A percentile compares a stretch with the other conserved stretches of the same genome.
Evolutionary conservation across 2,329 filamentous ascomycete species (phyloP).

Genomic region (Colletotrichum tanaceti): DNA sequence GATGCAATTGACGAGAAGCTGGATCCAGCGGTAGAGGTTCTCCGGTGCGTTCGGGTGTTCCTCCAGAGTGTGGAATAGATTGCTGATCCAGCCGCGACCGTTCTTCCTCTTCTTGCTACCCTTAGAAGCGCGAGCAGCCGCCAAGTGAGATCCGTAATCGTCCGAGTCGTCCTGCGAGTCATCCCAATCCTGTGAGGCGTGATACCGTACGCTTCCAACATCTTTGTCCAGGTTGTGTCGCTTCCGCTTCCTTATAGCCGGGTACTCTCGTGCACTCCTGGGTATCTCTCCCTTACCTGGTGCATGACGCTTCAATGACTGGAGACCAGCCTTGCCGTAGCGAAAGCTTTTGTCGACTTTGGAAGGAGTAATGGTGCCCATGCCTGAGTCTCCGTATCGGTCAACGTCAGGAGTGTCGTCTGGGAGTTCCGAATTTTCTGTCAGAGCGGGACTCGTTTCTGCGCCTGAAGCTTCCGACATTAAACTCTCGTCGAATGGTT

Average conservation of each 20-base stretch:
- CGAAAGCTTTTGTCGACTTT: conserved; percentile 60
- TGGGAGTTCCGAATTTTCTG: conserved; percentile 66
- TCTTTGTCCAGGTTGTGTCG: conserved; percentile 64
- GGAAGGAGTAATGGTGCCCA: conserved; percentile 60
- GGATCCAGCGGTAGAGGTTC: conserved; percentile 69
- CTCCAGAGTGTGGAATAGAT: conserved; percentile 63
- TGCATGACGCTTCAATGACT: conserved; percentile 55
- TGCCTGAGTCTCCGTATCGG: conserved; percentile 55
- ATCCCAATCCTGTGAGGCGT: conserved; percentile 55
- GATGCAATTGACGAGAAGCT: conserved; percentile 72
- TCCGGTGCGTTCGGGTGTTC: conserved; percentile 69
- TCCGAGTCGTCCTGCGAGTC: conserved; percentile 65
- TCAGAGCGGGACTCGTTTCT: conserved; percentile 70
- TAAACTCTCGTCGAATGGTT: conserved; percentile 63
- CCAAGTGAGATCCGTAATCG: conserved; percentile 50
- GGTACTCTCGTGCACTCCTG: conserved; percentile 56
- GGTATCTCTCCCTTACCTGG: conserved; percentile 75
- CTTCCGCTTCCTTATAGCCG: conserved; percentile 64
- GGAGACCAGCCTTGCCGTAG: conserved; percentile 54
- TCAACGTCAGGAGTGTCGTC: conserved; percentile 67
- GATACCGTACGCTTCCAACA: conserved; percentile 61
- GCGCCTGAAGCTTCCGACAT: conserved; percentile 68
- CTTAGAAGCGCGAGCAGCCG: conserved; percentile 24
- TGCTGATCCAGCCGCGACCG: conserved; percentile 53
- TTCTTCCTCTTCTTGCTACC: conserved; percentile 37